phyloP scores from a whole-genome alignment of 805 yeast species.

The Metschnikowia bowlesiae region DNA sequence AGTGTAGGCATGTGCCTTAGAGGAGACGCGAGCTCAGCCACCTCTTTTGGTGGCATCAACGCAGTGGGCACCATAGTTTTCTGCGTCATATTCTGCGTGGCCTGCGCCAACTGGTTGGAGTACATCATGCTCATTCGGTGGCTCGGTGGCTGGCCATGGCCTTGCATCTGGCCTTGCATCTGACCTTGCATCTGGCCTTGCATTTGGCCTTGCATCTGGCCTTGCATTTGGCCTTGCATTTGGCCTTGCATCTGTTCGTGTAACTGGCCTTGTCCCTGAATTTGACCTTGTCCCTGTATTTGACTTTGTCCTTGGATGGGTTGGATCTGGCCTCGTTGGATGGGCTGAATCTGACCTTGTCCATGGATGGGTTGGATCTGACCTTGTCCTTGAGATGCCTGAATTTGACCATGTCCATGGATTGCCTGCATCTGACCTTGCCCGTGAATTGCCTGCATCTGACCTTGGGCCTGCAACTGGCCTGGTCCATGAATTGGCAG shows the following conservation, averaged over 20 bases:
- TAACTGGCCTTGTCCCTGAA: neutral
- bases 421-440: neutral
- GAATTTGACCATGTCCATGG: neutral
- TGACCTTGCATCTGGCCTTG: neutral
- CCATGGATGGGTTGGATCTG: neutral
- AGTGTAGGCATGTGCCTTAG: conserved; percentile 20
- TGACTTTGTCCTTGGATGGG: neutral
- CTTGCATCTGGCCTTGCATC: neutral
- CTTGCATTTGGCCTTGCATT: conserved; percentile 5
- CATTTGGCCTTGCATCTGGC: neutral
- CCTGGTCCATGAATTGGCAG: neutral
- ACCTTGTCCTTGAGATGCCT: neutral
- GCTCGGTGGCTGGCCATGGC: neutral
- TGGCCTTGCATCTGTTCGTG: conserved; percentile 6
- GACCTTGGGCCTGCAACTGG: conserved; percentile 2
- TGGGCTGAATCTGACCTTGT: neutral
- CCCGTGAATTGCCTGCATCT: neutral
- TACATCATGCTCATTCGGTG: neutral
- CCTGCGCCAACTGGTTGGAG: neutral
- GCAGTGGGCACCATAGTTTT: neutral
- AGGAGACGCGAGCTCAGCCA: conserved; percentile 40
- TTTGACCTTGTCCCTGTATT: neutral
- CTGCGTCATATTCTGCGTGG: neutral
- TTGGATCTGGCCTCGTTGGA: neutral
- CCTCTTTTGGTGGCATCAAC: conserved; percentile 23